Evolutionary conservation across 2,329 filamentous ascomycete genomes (phyloP), one percentile per base, ranked within the genome.

Genomic region (Pestalotiopsis sp.): DNA sequence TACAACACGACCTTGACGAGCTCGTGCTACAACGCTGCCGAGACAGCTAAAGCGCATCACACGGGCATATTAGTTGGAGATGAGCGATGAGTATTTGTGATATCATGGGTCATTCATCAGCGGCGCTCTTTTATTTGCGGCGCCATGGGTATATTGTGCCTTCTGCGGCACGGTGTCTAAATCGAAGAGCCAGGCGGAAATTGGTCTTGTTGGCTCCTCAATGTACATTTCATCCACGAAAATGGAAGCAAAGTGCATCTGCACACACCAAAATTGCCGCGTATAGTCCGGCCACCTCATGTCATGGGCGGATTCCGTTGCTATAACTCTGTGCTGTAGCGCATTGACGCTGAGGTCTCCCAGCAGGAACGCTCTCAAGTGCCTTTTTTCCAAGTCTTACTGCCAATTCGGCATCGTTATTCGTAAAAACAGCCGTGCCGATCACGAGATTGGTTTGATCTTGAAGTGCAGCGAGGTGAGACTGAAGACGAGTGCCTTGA

Each of bases 381-480:
- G 61, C 31, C 39, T 14, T 38, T 63, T 63, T 13, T 23, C 57
- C 31, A 36, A 36, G 31, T 36, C 31, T 36, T 36, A 36, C 7
- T 36, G 25, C 13, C 57, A 20, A 41, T 13, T 14, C 25, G 27
- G 23, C 4, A 6, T 36, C 77, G 14, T 49, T 60, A 25, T 20
- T 17, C 5, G 27, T 13, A 45, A 58, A 36, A 17, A 27, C 31
- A 20, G 27, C 36, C n/a, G 38, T 14, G 36, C 17, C 4, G n/a
- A 60, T 74, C 69, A 79, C 52, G 76, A 93, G 74, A 93, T 93
- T 2, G 91, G 91, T 84, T 93, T 93, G 80, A 93, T 93, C 91
- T 99, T 99, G 86, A 99, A 99, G 83, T 99, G 96, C 72, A 99
- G 87, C 2, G 94, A 93, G 76, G 98, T 99, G 72, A 99, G 83